Base-by-base conservation (phyloP, 176 grass and related monocot species). In the Triticum monococcum region DNA sequence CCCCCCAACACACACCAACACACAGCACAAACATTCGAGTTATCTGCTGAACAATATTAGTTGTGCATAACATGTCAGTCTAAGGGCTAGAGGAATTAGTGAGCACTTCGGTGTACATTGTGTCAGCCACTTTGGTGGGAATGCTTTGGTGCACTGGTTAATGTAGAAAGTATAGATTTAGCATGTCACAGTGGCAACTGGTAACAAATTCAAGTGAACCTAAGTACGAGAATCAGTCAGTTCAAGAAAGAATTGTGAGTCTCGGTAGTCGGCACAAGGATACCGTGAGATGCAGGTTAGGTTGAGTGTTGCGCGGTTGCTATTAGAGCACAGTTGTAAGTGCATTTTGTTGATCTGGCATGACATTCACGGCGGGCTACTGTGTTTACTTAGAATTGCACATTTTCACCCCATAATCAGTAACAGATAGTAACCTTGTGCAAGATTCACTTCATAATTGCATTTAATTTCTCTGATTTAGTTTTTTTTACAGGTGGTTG, bases 401-500 rank as follows among this genome's bases (percentile, higher is more conserved):
- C 12, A 4, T 66, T 79, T 79, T 79, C 31, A 17, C 31, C 35
- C 25, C 18, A n/a, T 33, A 41, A 75, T 65, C 52, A 64, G 30
- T 64, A 75, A 43, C 26, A 33, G 5, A 52, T 50, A 48, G 60
- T 17, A 75, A 22, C 3, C 9, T 69, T 54, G 62, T 37, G n/a
- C 46, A 54, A 22, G 30, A 10, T 20, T 69, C 30, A 45, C 10
- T 71, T 81, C 20, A 52, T 71, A 43, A 63, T 81, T 23, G 9
- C 13, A 30, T 24, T 63, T 63, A 6, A 43, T 79, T n/a, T 87
- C 7, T 61, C 83, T 79, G 25, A 86, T 57, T 56, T 78, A 13
- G 80, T 79, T 67, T 31, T 40, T 37, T 3, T 41, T 50, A 26
- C 87, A 96, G 94, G 67, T 97, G 25, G 86, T 89, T 25, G 89